Evolutionary conservation across 495 filamentous ascomycete species (phyloP), one percentile per base, ranked within the genome.

Genomic region (Xylaria venustula): DNA sequence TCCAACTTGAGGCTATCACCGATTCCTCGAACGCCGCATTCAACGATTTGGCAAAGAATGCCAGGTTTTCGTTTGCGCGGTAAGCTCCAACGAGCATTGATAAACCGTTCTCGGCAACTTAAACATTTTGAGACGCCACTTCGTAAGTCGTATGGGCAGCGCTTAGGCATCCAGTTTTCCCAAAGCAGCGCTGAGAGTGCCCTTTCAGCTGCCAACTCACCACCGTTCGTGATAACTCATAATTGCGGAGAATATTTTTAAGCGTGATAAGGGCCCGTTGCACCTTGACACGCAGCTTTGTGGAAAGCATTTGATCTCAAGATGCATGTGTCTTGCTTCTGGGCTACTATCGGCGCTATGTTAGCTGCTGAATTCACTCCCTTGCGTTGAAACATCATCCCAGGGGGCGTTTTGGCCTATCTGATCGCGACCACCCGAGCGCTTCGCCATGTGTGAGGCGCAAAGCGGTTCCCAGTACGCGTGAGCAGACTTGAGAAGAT

Each of bases 1-100:
- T 52, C 57, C 57, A 60, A 60, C 41, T 32, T 60, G 48, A 51
- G 19, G 57, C 36, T 34, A 60, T 52, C 57, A 52, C 36, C 47
- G 52, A 45, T 45, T 7, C 47, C n/a, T 14, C 40, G 1, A 45
- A 23, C 28, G 19, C 57, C 7, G 47, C 48, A 60, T 52, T 36
- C 44, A 9, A 49, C 34, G 36, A 14, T 25, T 22, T n/a, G 49
- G 25, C 47, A 23, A 52, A 19, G 19, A 52, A 52, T 15, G 23
- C 46, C 56, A 40, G 14, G 12, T 3, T 50, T 45, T 52, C 32
- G 56, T 5, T 42, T 23, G 36, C 34, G 1, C 8, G 36, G 26
- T 42, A 12, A 32, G 22, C 46, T 40, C 47, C 55, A 58, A 28
- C 7, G 30, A 3, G 28, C 40, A 22, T 34, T 30, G 6, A 30